Evolutionary conservation across 2,329 filamentous ascomycete species (phyloP), one percentile per base, ranked within the genome.

Genomic region (Passalora sequoiae): DNA sequence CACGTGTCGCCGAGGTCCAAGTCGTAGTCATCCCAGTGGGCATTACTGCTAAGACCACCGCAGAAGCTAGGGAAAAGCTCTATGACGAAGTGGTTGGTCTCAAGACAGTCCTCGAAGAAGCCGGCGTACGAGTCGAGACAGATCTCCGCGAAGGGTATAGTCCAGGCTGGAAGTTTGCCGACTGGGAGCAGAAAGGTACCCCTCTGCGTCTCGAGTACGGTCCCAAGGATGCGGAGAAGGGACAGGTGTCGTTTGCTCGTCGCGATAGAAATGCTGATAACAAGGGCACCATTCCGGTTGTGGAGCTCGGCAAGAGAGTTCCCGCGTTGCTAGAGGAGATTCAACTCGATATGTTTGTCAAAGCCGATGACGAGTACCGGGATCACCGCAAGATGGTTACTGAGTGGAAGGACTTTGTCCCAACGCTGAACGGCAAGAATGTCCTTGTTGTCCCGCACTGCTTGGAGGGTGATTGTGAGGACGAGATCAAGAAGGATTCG

Each of bases 131-230:
- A 46, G 78, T 80, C 46, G 84, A 94, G 54, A 79, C 83, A 39
- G 92, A 98, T 64, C 77, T 81, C 64, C 83, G 94, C 47, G 91
- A 97, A 39, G 86, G 85, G 54, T 95, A 97, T 67, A 81, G 89
- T 48, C 89, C 92, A 28, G 89, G 88, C 53, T 97, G 86, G 83
- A 98, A 98, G 70, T 98, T 98, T 75, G 94, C 94, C 70, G 89
- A 98, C 69, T 96, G 89, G 88, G 94, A 98, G 68, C 77, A 97
- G 58, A 94, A 91, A 70, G 92, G 94, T 64, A 85, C 97, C 30
- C 92, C 94, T 35, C 78, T 98, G 27, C 85, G 92, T 47, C 77
- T 98, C 46, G 92, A 98, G 68, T 95, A 95, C 62, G 94, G 94
- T 4, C 91, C 92, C 60, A 94, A 94, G 69, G 92, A 97, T 63